Percentiles rank a stretch among this genome's conserved stretches.
Evolutionary conservation across 2,329 filamentous ascomycete genomes (phyloP).

Genomic region (Ophiocordyceps camponoti-rufipedis): DNA sequence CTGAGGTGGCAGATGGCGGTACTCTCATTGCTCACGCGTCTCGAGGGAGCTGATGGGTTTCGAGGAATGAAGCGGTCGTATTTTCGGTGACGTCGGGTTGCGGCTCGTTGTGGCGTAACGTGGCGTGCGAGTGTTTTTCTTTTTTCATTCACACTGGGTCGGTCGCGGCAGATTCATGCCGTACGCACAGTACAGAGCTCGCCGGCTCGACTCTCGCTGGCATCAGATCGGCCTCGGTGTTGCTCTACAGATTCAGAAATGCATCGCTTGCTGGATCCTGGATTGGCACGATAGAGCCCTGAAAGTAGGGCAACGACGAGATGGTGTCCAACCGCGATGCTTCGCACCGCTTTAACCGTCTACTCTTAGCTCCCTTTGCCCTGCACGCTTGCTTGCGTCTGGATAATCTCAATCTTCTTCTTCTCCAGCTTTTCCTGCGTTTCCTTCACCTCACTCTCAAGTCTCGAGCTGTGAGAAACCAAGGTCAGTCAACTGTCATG

Average conservation of each 20-base stretch:
- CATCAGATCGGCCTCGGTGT: too few relatives aligned
- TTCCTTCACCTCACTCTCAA: constrained; percentile 36
- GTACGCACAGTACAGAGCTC: too few relatives aligned
- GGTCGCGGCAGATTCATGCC: too few relatives aligned
- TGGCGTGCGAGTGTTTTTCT: not conserved
- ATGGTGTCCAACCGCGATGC: not conserved
- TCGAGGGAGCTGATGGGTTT: not conserved
- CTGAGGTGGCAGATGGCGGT: constrained; percentile 1
- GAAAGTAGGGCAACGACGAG: too few relatives aligned
- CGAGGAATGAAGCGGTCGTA: not conserved
- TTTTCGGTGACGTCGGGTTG: not conserved
- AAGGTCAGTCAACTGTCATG: constrained; percentile 3
- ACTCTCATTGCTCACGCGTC: constrained; percentile 1
- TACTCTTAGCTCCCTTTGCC: not conserved
- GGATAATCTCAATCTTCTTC: constrained; percentile 41
- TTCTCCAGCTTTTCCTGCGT: constrained; percentile 36
- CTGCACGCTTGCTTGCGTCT: constrained; percentile 32
- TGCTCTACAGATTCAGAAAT: too few relatives aligned
- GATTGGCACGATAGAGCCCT: too few relatives aligned
- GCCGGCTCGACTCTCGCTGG: too few relatives aligned
- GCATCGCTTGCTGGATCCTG: too few relatives aligned
- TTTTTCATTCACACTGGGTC: not conserved
- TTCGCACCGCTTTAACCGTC: not conserved
- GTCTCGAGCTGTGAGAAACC: constrained; percentile 13
- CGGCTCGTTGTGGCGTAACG: not conserved